phyloP scores from a whole-genome alignment of 345 rosid genomes.

The Eucalyptus marginata region DNA sequence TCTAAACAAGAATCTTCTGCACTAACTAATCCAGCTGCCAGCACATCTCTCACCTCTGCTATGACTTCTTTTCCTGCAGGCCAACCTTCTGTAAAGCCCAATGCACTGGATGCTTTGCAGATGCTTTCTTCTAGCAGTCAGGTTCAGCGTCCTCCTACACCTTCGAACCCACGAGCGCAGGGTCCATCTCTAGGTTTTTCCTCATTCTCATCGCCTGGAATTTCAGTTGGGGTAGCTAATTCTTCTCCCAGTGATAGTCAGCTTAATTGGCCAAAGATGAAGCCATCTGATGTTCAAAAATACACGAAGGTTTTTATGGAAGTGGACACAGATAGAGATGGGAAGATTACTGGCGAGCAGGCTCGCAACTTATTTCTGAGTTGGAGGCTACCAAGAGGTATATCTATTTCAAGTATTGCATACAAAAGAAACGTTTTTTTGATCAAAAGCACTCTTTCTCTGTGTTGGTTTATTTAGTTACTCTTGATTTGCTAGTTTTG shows the following conservation, averaged over 20 bases:
- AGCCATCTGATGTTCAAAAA: slow-evolving; percentile 78
- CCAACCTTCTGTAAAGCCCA: slow-evolving; percentile 49
- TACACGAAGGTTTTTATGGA: slow-evolving; percentile 84
- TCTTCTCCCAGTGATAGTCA: slow-evolving; percentile 40
- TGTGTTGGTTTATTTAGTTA: background rate
- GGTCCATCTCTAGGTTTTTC: slow-evolving; percentile 46
- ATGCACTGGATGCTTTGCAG: slow-evolving; percentile 62
- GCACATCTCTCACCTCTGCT: slow-evolving; percentile 24
- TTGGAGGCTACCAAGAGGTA: slow-evolving; percentile 99
- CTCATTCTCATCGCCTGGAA: slow-evolving; percentile 31
- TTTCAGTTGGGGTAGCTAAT: slow-evolving; percentile 41
- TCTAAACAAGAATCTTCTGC: slow-evolving; percentile 34
- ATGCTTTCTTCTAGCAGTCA: slow-evolving; percentile 56
- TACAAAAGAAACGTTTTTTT: background rate
- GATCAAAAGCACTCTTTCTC: background rate
- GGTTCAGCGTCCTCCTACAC: slow-evolving; percentile 31
- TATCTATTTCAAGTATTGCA: background rate
- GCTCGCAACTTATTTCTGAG: slow-evolving; percentile 89
- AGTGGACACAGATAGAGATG: slow-evolving; percentile 94
- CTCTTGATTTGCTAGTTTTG: background rate
- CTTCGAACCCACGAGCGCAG: slow-evolving; percentile 31
- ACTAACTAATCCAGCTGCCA: slow-evolving; percentile 27
- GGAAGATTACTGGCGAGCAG: slow-evolving; percentile 90
- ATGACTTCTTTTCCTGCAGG: slow-evolving; percentile 35
- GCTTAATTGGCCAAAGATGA: slow-evolving; percentile 86